A percentile compares a stretch with the other conserved stretches of the same genome.
Evolutionary conservation across 2,329 filamentous ascomycete species (phyloP).

Genomic region (Fusarium continuum): DNA sequence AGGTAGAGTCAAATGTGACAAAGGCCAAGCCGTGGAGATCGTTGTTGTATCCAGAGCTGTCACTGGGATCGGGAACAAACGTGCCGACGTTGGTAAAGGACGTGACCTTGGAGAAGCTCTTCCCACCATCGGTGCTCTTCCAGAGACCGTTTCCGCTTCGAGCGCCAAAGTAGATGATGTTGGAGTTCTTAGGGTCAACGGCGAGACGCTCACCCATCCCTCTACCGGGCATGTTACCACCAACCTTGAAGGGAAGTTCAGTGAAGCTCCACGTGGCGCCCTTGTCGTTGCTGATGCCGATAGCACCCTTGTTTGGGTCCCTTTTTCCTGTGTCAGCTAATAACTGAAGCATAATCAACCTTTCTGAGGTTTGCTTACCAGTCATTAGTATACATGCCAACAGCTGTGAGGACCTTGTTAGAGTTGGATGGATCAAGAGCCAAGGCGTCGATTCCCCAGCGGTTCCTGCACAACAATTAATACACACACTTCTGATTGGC

Average conservation of each 20-base stretch:
- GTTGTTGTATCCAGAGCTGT: constrained; percentile 55
- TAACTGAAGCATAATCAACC: fast-evolving
- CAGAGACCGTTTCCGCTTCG: constrained; percentile 67
- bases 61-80: constrained; percentile 56
- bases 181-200: constrained; percentile 65
- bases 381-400: constrained; percentile 67
- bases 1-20: constrained; percentile 65
- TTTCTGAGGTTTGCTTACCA: constrained; percentile 42
- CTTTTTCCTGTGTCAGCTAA: neutral
- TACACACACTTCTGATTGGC: fast-evolving
- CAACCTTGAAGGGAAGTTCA: constrained; percentile 65
- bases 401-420: constrained; percentile 61
- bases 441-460: constrained; percentile 66
- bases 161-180: constrained; percentile 67
- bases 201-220: constrained; percentile 67
- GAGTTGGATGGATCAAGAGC: constrained; percentile 64
- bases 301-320: constrained; percentile 65
- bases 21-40: constrained; percentile 60
- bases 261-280: constrained; percentile 62
- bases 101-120: constrained; percentile 61
- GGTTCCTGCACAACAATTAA: constrained; percentile 50
- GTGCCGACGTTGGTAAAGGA: constrained; percentile 62
- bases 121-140: constrained; percentile 66
- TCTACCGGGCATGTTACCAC: constrained; percentile 69
- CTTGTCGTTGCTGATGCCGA: constrained; percentile 63